phyloP scores from a whole-genome alignment of 2,329 filamentous ascomycete species.

The Calonectria hawksworthii region DNA sequence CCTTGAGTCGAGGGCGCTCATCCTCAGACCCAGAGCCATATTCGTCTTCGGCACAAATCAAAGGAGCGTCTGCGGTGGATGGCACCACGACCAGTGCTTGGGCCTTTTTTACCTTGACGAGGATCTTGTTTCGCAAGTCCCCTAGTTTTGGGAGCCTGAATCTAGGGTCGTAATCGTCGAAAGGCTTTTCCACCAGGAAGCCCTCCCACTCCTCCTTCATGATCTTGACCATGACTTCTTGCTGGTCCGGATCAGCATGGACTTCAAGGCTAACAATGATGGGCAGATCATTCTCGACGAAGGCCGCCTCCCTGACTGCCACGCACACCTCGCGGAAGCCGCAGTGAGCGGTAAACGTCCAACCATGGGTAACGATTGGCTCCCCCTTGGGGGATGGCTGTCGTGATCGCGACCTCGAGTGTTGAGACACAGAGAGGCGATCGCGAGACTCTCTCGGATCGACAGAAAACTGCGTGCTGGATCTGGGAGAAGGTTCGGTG shows the following conservation, averaged over 20 bases:
- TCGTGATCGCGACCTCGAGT: slow-evolving; percentile 41
- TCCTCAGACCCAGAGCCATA: slow-evolving; percentile 61
- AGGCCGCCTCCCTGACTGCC: slow-evolving; percentile 84
- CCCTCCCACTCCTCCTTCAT: slow-evolving; percentile 91
- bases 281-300: slow-evolving; percentile 81
- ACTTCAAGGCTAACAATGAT: slow-evolving; percentile 95
- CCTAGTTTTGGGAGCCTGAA: slow-evolving; percentile 77
- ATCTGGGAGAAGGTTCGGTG: slow-evolving; percentile 49
- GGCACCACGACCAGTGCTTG: slow-evolving; percentile 51
- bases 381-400: slow-evolving; percentile 64
- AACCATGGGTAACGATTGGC: slow-evolving; percentile 85
- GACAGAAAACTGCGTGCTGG: slow-evolving; percentile 45
- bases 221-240: slow-evolving; percentile 92
- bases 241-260: slow-evolving; percentile 85
- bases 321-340: slow-evolving; percentile 89
- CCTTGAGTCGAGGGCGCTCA: slow-evolving; percentile 47
- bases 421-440: slow-evolving; percentile 48
- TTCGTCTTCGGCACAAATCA: slow-evolving; percentile 50
- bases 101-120: slow-evolving; percentile 83
- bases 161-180: slow-evolving; percentile 64
- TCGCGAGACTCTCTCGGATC: slow-evolving; percentile 53
- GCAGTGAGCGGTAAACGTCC: slow-evolving; percentile 88
- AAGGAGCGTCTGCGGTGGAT: slow-evolving; percentile 51
- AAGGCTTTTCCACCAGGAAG: slow-evolving; percentile 74
- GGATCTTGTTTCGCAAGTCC: slow-evolving; percentile 82